phyloP scores from a whole-genome alignment of 2,329 filamentous ascomycete species.

The Beauveria caledonica region DNA sequence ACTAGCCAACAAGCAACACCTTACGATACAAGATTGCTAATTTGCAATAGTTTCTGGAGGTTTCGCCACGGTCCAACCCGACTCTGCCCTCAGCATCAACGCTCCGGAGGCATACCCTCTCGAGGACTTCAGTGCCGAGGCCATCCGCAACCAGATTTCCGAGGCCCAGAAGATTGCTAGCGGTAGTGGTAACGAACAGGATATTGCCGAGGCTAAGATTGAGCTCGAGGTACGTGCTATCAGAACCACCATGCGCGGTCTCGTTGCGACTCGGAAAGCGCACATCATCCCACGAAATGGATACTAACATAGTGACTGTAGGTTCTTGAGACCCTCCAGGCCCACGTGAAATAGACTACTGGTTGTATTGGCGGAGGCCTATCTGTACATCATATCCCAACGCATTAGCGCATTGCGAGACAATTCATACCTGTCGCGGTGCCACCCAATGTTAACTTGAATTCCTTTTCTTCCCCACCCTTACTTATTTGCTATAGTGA shows the following conservation, averaged over 20 bases:
- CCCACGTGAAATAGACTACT: slow-evolving; percentile 68
- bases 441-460: slow-evolving; percentile 13
- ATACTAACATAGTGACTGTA: slow-evolving; percentile 35
- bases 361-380: slow-evolving; percentile 34
- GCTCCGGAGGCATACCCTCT: slow-evolving; percentile 90
- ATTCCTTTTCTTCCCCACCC: slow-evolving; percentile 8
- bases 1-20: not conserved
- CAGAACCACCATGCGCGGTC: not conserved
- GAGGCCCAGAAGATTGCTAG: slow-evolving; percentile 93
- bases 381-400: slow-evolving; percentile 36
- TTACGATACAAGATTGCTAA: slow-evolving; percentile 3
- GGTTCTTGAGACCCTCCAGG: slow-evolving; percentile 79
- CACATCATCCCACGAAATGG: not conserved
- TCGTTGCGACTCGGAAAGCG: not conserved
- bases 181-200: slow-evolving; percentile 88
- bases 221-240: slow-evolving; percentile 74
- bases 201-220: slow-evolving; percentile 98
- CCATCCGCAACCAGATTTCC: slow-evolving; percentile 79
- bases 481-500: not conserved
- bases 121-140: slow-evolving; percentile 92
- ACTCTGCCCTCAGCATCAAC: slow-evolving; percentile 94
- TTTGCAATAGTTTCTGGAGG: slow-evolving; percentile 72
- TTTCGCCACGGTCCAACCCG: slow-evolving; percentile 93
- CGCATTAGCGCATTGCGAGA: slow-evolving; percentile 28
- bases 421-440: slow-evolving; percentile 29